Evolutionary conservation across 352 stramenopile species (phyloP).

Genomic region (Phytopythium delawarense): DNA sequence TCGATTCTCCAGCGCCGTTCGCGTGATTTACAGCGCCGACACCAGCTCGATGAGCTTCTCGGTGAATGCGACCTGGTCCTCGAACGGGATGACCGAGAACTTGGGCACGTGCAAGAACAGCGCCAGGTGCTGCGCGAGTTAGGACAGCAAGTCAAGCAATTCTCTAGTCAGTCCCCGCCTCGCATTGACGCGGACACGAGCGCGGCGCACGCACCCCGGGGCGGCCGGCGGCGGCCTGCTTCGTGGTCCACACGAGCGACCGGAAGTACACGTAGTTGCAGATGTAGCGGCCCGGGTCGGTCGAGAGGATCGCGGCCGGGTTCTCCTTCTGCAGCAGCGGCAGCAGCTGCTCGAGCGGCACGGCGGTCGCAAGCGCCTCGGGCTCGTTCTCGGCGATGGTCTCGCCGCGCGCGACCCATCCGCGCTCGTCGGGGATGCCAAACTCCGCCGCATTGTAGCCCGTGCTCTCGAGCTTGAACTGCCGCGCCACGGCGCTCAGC

Average conservation of each 20-base stretch:
- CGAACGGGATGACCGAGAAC: constrained; percentile 47
- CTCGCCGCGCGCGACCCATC: constrained; percentile 50
- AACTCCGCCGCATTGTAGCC: constrained; percentile 84
- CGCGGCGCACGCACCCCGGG: constrained; percentile 20
- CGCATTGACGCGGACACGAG: not conserved
- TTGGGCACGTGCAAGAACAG: constrained; percentile 79
- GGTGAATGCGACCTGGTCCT: constrained; percentile 63
- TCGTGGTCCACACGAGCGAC: constrained; percentile 65
- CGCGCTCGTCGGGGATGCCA: constrained; percentile 73
- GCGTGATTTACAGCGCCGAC: constrained; percentile 14
- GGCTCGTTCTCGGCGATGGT: constrained; percentile 44
- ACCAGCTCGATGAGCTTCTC: constrained; percentile 54
- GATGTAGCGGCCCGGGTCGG: constrained; percentile 76
- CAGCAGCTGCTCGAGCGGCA: constrained; percentile 62
- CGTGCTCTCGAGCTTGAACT: constrained; percentile 57
- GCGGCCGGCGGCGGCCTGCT: constrained; percentile 26
- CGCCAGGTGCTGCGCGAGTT: constrained; percentile 33
- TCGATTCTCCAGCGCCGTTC: too few relatives aligned
- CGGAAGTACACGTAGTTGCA: constrained; percentile 86
- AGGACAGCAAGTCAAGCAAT: not conserved
- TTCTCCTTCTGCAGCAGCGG: constrained; percentile 26
- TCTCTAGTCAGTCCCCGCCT: not conserved
- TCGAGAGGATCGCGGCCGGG: constrained; percentile 46
- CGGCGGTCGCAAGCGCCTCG: constrained; percentile 36
- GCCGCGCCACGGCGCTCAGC: constrained; percentile 36